A percentile compares a stretch with the other conserved stretches of the same genome.
Conservation (phyloP, 2,329 filamentous ascomycete genomes). For the Penicillium brasilianum region DNA sequence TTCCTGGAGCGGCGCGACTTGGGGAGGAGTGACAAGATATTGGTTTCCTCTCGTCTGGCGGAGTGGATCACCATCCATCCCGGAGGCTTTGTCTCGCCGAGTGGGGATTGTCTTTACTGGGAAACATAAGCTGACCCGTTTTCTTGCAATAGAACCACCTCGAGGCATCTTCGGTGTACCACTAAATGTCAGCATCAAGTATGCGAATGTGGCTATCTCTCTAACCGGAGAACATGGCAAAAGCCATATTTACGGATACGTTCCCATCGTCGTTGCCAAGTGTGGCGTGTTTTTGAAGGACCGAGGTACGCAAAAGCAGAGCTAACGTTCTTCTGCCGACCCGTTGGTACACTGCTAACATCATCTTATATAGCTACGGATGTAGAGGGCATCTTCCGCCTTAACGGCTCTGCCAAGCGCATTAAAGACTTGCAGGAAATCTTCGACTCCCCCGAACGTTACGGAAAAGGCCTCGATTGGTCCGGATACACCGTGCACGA, state of each 20-base stretch:
- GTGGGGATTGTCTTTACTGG: background rate
- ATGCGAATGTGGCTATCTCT: constrained; percentile 97
- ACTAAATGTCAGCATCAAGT: constrained; percentile 90
- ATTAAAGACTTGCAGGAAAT: constrained; percentile 94
- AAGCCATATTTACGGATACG: constrained; percentile 98
- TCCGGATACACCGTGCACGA: constrained; percentile 98
- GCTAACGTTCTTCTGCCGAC: constrained; percentile 1
- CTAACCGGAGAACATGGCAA: constrained; percentile 89
- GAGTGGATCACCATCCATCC: background rate
- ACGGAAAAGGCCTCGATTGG: constrained; percentile 97
- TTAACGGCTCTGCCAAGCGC: constrained; percentile 94
- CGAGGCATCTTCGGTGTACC: constrained; percentile 94
- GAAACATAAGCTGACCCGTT: constrained; percentile 18
- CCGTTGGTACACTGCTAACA: constrained; percentile 26
- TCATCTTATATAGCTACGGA: constrained; percentile 71
- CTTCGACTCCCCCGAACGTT: constrained; percentile 93
- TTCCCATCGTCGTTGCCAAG: constrained; percentile 97
- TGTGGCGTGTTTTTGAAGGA: constrained; percentile 97
- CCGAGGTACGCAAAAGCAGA: constrained; percentile 71
- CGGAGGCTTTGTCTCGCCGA: background rate
- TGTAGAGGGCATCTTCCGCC: constrained; percentile 93
- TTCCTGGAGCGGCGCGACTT: background rate
- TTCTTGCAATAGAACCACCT: constrained; percentile 40
- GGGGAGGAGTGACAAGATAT: background rate
- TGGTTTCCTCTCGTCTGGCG: background rate